Conservation (phyloP, 2,329 filamentous ascomycete genomes). For the Scytalidium lignicola region DNA sequence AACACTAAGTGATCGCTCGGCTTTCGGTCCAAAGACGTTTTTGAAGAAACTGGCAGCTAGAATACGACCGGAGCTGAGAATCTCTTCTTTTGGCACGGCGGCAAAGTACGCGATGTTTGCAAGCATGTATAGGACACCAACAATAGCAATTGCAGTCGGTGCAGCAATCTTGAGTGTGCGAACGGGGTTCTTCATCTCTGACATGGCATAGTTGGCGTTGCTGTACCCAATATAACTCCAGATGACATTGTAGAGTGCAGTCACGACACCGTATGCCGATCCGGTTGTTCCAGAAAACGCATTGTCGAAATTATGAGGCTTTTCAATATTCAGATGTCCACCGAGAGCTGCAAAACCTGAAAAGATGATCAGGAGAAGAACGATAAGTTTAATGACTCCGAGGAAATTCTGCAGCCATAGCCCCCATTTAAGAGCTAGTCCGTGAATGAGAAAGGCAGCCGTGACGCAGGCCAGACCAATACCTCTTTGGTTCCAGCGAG, state of each 20-base stretch:
- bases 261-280: conserved; percentile 60
- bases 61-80: conserved; percentile 44
- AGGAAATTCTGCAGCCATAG: conserved; percentile 62
- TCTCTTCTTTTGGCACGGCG: conserved; percentile 48
- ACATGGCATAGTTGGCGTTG: conserved; percentile 63
- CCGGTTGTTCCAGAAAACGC: conserved; percentile 62
- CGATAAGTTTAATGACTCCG: conserved; percentile 59
- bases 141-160: conserved; percentile 51
- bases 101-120: conserved; percentile 65
- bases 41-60: conserved; percentile 51
- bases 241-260: conserved; percentile 66
- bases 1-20: conserved; percentile 56
- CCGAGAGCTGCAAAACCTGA: conserved; percentile 57
- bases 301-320: conserved; percentile 57
- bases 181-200: conserved; percentile 61
- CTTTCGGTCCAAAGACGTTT: conserved; percentile 48
- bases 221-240: conserved; percentile 66
- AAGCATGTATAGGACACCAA: conserved; percentile 60
- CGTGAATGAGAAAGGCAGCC: conserved; percentile 60
- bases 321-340: conserved; percentile 54
- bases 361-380: conserved; percentile 61
- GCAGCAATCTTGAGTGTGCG: conserved; percentile 62
- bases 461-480: conserved; percentile 64
- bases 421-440: conserved; percentile 58
- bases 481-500: conserved; percentile 62